phyloP scores from a whole-genome alignment of 2,329 filamentous ascomycete genomes.

The Monosporascus sp. region DNA sequence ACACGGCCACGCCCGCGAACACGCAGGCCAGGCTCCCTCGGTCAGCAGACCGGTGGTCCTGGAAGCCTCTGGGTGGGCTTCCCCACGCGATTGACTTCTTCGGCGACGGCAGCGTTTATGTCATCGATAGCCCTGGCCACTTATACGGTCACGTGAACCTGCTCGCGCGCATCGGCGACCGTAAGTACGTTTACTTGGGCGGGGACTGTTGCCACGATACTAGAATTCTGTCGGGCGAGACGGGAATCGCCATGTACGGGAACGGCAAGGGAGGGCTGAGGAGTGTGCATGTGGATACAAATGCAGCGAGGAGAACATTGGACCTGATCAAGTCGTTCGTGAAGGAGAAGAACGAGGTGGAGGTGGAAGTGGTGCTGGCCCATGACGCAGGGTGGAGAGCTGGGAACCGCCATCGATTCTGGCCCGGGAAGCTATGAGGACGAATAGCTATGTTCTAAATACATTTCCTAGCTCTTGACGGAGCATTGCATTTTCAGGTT shows the following conservation, averaged over 20 bases:
- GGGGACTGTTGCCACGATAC: conserved; percentile 51
- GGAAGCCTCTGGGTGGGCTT: conserved; percentile 39
- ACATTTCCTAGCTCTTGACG: background rate
- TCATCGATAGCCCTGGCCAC: conserved; percentile 47
- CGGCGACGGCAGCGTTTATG: conserved; percentile 38
- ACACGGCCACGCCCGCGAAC: conserved; percentile 11
- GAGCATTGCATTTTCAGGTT: no score
- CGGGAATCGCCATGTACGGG: conserved; percentile 44
- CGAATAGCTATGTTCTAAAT: background rate
- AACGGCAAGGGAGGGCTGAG: conserved; percentile 37
- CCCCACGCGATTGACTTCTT: conserved; percentile 41
- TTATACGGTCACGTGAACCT: conserved; percentile 47
- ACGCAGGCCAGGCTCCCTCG: conserved; percentile 11
- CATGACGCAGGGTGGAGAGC: conserved; percentile 45
- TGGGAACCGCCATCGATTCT: conserved; percentile 28
- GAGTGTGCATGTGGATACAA: conserved; percentile 46
- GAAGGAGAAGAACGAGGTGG: conserved; percentile 18
- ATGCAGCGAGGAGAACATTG: conserved; percentile 38
- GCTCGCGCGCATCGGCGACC: conserved; percentile 32
- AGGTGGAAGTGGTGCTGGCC: conserved; percentile 45
- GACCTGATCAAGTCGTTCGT: conserved; percentile 33
- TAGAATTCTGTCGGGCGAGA: conserved; percentile 45
- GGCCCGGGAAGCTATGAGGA: conserved; percentile 21
- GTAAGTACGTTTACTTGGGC: conserved; percentile 42
- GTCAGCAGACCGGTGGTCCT: conserved; percentile 23